Percentiles rank a stretch among this genome's conserved stretches.
phyloP scores from a whole-genome alignment of 1,284 basidiomycete species.

The Rhodotorula sp. region DNA sequence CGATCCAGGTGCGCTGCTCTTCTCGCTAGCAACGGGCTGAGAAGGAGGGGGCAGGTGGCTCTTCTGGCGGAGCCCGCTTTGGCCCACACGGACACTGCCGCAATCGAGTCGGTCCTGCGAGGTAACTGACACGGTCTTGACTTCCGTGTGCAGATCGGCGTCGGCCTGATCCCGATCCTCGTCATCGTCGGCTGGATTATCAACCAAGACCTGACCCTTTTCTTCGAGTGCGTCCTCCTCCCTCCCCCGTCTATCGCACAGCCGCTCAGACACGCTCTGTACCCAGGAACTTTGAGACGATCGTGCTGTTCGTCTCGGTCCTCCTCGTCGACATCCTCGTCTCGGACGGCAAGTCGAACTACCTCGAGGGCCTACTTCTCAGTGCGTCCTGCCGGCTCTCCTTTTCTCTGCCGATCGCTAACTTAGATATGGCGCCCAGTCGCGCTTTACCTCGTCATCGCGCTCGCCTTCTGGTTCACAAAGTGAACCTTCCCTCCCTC shows the following conservation, averaged over 20 bases:
- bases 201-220: constrained; percentile 75
- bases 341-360: constrained; percentile 78
- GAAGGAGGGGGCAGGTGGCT: too few relatives aligned
- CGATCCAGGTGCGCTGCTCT: constrained; percentile 45
- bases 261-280: neutral
- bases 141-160: constrained; percentile 69
- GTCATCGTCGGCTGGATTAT: constrained; percentile 71
- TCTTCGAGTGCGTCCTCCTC: constrained; percentile 64
- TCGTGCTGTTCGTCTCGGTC: constrained; percentile 73
- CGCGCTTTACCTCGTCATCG: constrained; percentile 65
- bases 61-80: too few relatives aligned
- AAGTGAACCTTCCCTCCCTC: neutral
- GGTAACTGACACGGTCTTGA: too few relatives aligned
- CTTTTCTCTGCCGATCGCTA: neutral
- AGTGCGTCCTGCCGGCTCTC: constrained; percentile 42
- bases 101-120: too few relatives aligned
- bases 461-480: constrained; percentile 53
- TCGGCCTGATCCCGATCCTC: constrained; percentile 80
- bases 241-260: neutral
- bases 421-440: constrained; percentile 49
- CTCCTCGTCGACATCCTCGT: constrained; percentile 47
- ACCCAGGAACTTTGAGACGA: constrained; percentile 61
- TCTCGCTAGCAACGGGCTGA: neutral
- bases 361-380: constrained; percentile 79
- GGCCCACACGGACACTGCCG: too few relatives aligned